phyloP scores from a whole-genome alignment of 257 asterid genomes.

The Nicotiana sylvestris region DNA sequence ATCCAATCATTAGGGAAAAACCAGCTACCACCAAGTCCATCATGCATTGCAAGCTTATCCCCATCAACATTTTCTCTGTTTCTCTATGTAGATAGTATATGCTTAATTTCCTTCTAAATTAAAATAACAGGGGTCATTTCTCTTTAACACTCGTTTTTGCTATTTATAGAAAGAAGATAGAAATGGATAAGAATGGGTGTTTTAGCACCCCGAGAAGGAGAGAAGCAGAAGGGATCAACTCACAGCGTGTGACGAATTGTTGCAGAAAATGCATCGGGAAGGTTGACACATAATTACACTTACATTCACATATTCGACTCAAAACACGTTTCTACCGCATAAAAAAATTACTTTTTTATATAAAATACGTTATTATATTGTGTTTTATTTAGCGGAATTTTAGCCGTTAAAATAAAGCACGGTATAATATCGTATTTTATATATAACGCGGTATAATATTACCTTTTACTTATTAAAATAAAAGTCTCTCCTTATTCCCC shows the following conservation, averaged over 20 bases:
- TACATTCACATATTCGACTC: too few relatives aligned
- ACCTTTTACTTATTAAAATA: too few relatives aligned
- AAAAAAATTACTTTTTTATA: too few relatives aligned
- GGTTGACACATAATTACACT: conserved; percentile 23
- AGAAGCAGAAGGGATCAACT: not conserved
- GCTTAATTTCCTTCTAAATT: not conserved
- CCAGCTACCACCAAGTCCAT: conserved; percentile 89
- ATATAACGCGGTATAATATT: too few relatives aligned
- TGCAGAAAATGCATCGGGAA: conserved; percentile 48
- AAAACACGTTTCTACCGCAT: too few relatives aligned
- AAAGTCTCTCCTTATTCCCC: too few relatives aligned
- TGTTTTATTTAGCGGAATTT: too few relatives aligned
- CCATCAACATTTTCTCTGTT: conserved; percentile 41
- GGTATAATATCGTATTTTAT: too few relatives aligned
- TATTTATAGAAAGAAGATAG: conserved; percentile 10
- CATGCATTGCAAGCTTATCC: conserved; percentile 67
- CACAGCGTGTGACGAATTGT: not conserved
- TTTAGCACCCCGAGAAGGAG: not conserved
- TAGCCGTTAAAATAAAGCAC: too few relatives aligned
- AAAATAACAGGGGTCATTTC: not conserved
- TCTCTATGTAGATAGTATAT: not conserved
- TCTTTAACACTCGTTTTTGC: not conserved
- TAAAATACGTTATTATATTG: too few relatives aligned
- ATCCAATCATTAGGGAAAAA: conserved; percentile 74
- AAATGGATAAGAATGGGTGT: not conserved